A percentile compares a stretch with the other conserved stretches of the same genome.
phyloP scores from a whole-genome alignment of 768 basidiomycete genomes.

The Arthromyces matolae region DNA sequence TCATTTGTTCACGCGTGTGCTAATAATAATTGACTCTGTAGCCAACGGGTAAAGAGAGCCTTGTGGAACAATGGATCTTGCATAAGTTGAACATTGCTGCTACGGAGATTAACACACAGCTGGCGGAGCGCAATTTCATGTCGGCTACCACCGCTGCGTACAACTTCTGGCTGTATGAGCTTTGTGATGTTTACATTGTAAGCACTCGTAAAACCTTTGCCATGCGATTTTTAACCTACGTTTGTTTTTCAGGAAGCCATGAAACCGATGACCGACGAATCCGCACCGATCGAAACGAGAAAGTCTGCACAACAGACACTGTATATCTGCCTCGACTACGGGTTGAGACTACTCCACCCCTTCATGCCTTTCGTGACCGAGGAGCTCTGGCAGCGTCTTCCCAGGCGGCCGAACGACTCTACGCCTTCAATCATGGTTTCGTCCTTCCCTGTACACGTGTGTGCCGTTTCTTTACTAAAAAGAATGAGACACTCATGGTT shows the following conservation, averaged over 20 bases:
- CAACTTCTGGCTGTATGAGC: slow-evolving; percentile 97
- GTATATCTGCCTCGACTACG: slow-evolving; percentile 90
- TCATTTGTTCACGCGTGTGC: not conserved
- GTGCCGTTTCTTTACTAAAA: slow-evolving; percentile 33
- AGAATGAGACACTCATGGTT: not conserved
- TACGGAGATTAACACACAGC: slow-evolving; percentile 66
- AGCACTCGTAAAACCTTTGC: slow-evolving; percentile 20
- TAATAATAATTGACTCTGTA: slow-evolving; percentile 27
- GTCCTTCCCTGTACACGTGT: slow-evolving; percentile 73
- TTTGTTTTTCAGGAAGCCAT: slow-evolving; percentile 79
- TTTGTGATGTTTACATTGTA: slow-evolving; percentile 99
- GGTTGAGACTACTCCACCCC: slow-evolving; percentile 87
- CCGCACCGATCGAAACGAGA: slow-evolving; percentile 55
- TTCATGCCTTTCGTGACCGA: slow-evolving; percentile 99
- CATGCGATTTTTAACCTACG: not conserved
- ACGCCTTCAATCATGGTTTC: slow-evolving; percentile 90
- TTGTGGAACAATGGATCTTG: slow-evolving; percentile 93
- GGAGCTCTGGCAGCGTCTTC: slow-evolving; percentile 96
- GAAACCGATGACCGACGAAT: slow-evolving; percentile 93
- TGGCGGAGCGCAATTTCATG: slow-evolving; percentile 90
- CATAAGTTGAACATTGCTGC: slow-evolving; percentile 89
- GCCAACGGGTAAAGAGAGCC: slow-evolving; percentile 86
- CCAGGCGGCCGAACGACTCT: slow-evolving; percentile 75
- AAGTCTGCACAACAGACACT: slow-evolving; percentile 92
- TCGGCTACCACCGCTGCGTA: slow-evolving; percentile 78